Percentiles rank a stretch among this genome's conserved stretches.
These are phyloP conservation scores for Aureobasidium sp. DNA, from an alignment of 2,329 filamentous ascomycete genomes.

Conservation along the genomic window DNA sequence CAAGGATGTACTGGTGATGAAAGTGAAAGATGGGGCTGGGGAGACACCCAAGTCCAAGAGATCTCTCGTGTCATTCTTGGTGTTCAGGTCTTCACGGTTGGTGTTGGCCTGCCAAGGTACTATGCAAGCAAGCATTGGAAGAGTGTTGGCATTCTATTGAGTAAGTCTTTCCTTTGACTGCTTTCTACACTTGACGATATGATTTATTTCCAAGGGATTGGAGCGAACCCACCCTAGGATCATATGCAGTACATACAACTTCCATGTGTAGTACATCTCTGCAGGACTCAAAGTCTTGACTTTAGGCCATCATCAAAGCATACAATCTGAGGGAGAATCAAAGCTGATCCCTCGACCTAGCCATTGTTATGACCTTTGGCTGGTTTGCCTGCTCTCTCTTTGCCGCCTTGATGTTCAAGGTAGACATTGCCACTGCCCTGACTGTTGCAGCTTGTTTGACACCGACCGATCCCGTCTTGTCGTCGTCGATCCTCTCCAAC, in stretches of 20 bases:
- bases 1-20: conserved; percentile 19
- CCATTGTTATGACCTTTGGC: conserved; percentile 46
- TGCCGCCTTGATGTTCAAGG: conserved; percentile 41
- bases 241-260: background rate
- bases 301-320: background rate
- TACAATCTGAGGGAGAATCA: background rate
- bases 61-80: conserved; percentile 40
- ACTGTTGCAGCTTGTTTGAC: conserved; percentile 50
- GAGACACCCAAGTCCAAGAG: conserved; percentile 36
- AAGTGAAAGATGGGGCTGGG: conserved; percentile 34
- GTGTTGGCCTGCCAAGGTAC: conserved; percentile 32
- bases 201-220: too few species aligned
- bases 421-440: conserved; percentile 39
- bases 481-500: conserved; percentile 47
- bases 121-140: conserved; percentile 48
- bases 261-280: background rate
- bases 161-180: background rate
- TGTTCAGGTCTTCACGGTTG: conserved; percentile 35
- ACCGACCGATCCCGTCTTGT: conserved; percentile 51
- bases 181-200: background rate
- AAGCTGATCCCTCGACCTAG: conserved; percentile 19
- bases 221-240: too few species aligned
- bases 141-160: conserved; percentile 41
- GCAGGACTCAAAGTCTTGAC: background rate
- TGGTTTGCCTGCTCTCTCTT: conserved; percentile 44